phyloP scores from a whole-genome alignment of 768 basidiomycete species.

The Boletus subparvulus region DNA sequence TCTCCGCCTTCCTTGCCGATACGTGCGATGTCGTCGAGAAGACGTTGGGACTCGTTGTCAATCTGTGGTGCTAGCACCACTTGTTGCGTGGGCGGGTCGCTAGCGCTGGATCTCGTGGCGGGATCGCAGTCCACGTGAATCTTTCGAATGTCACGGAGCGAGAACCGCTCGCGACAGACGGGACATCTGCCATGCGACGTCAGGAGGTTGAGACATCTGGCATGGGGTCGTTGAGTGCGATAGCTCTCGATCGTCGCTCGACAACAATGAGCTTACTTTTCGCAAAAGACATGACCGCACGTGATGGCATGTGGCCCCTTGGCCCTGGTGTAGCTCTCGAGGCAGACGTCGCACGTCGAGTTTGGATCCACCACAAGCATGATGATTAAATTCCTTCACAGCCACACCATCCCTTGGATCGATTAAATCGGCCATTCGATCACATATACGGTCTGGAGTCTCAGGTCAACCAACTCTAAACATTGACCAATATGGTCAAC shows the following conservation, averaged over 20 bases:
- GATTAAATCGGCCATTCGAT: no score
- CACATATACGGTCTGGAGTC: no score
- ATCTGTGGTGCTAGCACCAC: slow-evolving; percentile 21
- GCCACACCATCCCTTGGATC: no score
- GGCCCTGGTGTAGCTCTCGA: slow-evolving; percentile 55
- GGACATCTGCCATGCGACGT: slow-evolving; percentile 50
- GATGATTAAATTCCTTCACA: slow-evolving; percentile 38
- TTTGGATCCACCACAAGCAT: slow-evolving; percentile 68
- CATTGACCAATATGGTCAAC: no score
- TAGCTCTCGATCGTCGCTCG: slow-evolving; percentile 2
- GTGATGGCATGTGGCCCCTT: slow-evolving; percentile 63
- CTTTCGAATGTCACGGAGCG: slow-evolving; percentile 44
- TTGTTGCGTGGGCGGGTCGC: slow-evolving; percentile 22
- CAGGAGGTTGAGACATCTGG: slow-evolving; percentile 57
- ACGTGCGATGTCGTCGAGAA: slow-evolving; percentile 53
- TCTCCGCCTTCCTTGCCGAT: slow-evolving; percentile 58
- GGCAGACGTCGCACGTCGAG: slow-evolving; percentile 76
- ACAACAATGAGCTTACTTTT: slow-evolving; percentile 34
- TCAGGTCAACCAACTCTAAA: no score
- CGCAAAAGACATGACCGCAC: slow-evolving; percentile 75
- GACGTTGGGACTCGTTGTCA: slow-evolving; percentile 47
- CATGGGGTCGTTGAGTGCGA: slow-evolving; percentile 1
- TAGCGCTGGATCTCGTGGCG: slow-evolving; percentile 15
- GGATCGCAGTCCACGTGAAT: slow-evolving; percentile 59
- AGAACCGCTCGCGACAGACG: slow-evolving; percentile 59